phyloP scores from a whole-genome alignment of 2,329 filamentous ascomycete species.

The Dothistroma septosporum region DNA sequence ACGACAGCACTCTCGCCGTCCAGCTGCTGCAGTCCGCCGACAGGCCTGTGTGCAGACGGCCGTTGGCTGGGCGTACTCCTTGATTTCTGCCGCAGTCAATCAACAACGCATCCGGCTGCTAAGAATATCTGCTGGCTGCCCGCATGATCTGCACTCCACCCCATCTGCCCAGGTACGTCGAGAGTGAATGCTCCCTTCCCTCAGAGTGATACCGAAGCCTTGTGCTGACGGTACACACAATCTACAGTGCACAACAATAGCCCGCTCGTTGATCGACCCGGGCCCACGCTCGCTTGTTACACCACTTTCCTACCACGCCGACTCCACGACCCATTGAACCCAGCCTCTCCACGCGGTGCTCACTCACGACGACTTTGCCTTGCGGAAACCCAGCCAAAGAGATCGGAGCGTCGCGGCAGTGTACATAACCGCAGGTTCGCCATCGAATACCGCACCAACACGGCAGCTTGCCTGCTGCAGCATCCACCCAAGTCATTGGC shows the following conservation, averaged over 20 bases:
- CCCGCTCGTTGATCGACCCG: neutral
- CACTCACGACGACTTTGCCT: slow-evolving; percentile 13
- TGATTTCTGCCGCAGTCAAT: neutral
- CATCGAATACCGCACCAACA: slow-evolving; percentile 1
- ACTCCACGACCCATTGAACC: slow-evolving; percentile 4
- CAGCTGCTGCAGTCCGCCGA: neutral
- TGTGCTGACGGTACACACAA: neutral
- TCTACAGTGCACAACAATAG: neutral
- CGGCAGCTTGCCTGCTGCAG: slow-evolving; percentile 9
- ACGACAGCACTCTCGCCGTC: neutral
- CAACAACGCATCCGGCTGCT: neutral
- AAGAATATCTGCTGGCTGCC: slow-evolving; percentile 3
- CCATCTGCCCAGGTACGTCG: neutral
- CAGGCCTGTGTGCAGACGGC: neutral
- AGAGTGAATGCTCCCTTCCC: neutral
- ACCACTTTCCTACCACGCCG: slow-evolving; percentile 7
- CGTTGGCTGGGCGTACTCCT: neutral
- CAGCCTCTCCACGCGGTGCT: slow-evolving; percentile 2
- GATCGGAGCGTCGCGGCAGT: neutral
- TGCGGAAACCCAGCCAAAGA: slow-evolving; percentile 9
- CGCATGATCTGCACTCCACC: slow-evolving; percentile 11
- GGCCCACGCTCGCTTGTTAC: neutral
- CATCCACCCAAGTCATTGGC: neutral
- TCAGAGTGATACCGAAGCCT: neutral
- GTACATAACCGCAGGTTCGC: slow-evolving; percentile 7